Percentiles rank a stretch among this genome's conserved stretches.
These are phyloP conservation scores for Talaromyces sp. DNA, from an alignment of 2,329 filamentous ascomycete species.

Conservation along the genomic window DNA sequence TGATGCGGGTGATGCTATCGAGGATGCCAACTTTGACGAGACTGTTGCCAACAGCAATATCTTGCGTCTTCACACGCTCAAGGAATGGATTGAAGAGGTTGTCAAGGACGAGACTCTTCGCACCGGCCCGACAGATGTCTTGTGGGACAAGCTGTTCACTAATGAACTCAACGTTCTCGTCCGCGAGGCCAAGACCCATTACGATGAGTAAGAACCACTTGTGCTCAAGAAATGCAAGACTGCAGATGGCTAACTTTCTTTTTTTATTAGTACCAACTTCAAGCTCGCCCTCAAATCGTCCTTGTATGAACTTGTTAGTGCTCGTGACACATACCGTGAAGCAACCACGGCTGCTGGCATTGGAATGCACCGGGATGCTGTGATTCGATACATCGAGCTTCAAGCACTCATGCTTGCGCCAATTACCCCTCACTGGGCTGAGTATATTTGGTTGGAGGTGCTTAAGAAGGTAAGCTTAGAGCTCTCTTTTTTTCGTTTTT, in stretches of 20 bases:
- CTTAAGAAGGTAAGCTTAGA: slow-evolving; percentile 55
- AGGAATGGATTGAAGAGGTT: slow-evolving; percentile 89
- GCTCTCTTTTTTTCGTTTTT: neutral
- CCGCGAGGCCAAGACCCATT: slow-evolving; percentile 71
- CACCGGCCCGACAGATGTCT: slow-evolving; percentile 65
- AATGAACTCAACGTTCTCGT: slow-evolving; percentile 87
- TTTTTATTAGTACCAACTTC: slow-evolving; percentile 58
- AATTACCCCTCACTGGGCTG: slow-evolving; percentile 87
- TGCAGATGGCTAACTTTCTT: slow-evolving; percentile 6
- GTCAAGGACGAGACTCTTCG: slow-evolving; percentile 69
- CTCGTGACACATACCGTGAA: slow-evolving; percentile 87
- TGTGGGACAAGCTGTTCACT: slow-evolving; percentile 84
- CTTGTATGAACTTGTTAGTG: slow-evolving; percentile 84
- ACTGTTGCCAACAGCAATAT: slow-evolving; percentile 88
- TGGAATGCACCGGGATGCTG: slow-evolving; percentile 78
- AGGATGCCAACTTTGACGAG: slow-evolving; percentile 97
- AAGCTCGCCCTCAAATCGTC: slow-evolving; percentile 80
- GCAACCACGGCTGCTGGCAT: slow-evolving; percentile 68
- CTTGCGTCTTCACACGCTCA: slow-evolving; percentile 72
- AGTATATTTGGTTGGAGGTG: slow-evolving; percentile 90
- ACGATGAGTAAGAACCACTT: slow-evolving; percentile 54
- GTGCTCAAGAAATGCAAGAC: neutral
- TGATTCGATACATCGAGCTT: slow-evolving; percentile 75
- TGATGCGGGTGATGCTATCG: slow-evolving; percentile 88
- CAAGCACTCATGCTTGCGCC: slow-evolving; percentile 78